phyloP scores from a whole-genome alignment of 2,329 filamentous ascomycete genomes.

The Diaporthe citrichinensis region DNA sequence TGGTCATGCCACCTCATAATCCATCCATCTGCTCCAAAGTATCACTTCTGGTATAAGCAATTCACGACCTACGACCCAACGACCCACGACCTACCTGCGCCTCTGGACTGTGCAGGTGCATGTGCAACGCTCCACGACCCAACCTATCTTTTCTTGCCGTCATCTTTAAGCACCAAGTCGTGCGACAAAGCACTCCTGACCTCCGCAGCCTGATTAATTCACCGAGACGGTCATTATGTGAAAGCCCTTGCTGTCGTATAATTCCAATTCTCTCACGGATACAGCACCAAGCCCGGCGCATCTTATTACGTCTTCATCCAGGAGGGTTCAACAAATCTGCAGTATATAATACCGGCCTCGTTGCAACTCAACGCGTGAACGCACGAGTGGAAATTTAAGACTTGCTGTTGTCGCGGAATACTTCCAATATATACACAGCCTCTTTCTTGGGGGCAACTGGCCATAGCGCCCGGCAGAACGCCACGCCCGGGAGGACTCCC shows the following conservation, averaged over 20 bases:
- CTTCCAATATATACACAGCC: not conserved
- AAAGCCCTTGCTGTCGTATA: not conserved
- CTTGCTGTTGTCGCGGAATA: not conserved
- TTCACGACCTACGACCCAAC: not conserved
- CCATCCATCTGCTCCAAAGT: not conserved
- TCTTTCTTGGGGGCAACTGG: not conserved
- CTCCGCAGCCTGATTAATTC: not conserved
- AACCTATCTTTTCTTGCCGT: conserved; percentile 15
- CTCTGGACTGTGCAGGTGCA: not conserved
- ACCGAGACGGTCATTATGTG: conserved; percentile 23
- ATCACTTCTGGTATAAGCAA: conserved; percentile 18
- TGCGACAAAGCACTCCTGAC: not conserved
- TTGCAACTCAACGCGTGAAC: not conserved
- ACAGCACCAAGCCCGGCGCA: conserved; percentile 5
- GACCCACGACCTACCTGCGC: not conserved
- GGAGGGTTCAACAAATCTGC: not conserved
- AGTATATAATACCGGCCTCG: not conserved
- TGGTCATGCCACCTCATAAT: conserved; percentile 32
- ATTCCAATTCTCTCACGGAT: not conserved
- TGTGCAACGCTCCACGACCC: conserved; percentile 7
- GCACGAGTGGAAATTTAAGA: not conserved
- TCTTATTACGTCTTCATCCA: not conserved
- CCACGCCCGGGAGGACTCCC: conserved; percentile 3
- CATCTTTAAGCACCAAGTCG: not conserved
- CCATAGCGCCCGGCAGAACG: conserved; percentile 1